Evolutionary conservation across 495 filamentous ascomycete genomes (phyloP).

Genomic region (Xylaria bambusicola): DNA sequence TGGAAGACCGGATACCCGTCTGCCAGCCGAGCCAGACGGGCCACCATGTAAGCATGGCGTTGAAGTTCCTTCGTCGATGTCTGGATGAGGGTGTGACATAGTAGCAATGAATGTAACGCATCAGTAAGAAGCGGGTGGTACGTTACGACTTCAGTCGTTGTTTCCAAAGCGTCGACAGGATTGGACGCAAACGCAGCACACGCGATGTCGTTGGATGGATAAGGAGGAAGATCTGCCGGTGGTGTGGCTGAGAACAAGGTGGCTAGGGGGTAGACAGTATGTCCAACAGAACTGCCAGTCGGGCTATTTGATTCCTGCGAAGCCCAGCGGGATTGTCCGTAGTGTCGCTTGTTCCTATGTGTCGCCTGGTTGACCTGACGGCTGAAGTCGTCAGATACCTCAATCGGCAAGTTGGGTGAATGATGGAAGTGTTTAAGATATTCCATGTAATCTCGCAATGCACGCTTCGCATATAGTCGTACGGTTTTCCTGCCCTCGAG

Average conservation of each 20-base stretch:
- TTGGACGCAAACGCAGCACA: slow-evolving; percentile 23
- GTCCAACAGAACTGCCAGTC: slow-evolving; percentile 26
- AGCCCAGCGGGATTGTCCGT: slow-evolving; percentile 26
- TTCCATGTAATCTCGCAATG: slow-evolving; percentile 66
- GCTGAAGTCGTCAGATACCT: slow-evolving; percentile 67
- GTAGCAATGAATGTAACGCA: slow-evolving; percentile 69
- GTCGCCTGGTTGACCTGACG: slow-evolving; percentile 61
- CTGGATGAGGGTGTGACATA: slow-evolving; percentile 72
- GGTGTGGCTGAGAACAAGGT: slow-evolving; percentile 59
- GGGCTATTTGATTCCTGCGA: slow-evolving; percentile 33
- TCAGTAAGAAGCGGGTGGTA: slow-evolving; percentile 79
- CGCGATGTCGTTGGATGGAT: slow-evolving; percentile 48
- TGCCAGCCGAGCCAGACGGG: slow-evolving; percentile 68
- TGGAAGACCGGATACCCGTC: slow-evolving; percentile 82
- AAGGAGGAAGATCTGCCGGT: slow-evolving; percentile 58
- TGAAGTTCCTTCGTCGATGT: slow-evolving; percentile 72
- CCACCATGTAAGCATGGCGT: slow-evolving; percentile 77
- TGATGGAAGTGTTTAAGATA: slow-evolving; percentile 75
- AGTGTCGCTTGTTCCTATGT: slow-evolving; percentile 43
- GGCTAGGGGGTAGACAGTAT: slow-evolving; percentile 50
- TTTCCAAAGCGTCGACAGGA: slow-evolving; percentile 26
- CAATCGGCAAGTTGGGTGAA: slow-evolving; percentile 65
- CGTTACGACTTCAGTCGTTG: slow-evolving; percentile 65
- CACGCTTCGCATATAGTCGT: slow-evolving; percentile 70
- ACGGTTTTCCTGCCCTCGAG: slow-evolving; percentile 66